phyloP scores from a whole-genome alignment of 164 flowering plant genomes.

The Litsea cubeba region DNA sequence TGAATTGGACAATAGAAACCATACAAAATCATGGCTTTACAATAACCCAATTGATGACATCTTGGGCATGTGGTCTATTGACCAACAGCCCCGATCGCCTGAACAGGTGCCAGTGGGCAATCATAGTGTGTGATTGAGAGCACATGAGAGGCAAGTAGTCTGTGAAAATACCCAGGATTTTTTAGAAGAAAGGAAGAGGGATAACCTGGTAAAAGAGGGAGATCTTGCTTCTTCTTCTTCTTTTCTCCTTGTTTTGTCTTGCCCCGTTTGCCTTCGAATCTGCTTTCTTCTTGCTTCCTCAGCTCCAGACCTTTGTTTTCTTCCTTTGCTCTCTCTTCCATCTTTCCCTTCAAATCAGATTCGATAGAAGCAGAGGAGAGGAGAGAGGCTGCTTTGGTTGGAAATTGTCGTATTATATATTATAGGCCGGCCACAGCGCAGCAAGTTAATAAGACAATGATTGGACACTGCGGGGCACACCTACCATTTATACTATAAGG shows the following conservation, averaged over 20 bases:
- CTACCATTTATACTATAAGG: too few species aligned
- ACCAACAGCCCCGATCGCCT: too few species aligned
- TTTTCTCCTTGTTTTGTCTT: background rate
- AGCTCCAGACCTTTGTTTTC: background rate
- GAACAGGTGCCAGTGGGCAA: too few species aligned
- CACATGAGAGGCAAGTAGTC: background rate
- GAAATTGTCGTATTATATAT: too few species aligned
- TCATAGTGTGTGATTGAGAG: too few species aligned
- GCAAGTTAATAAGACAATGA: background rate
- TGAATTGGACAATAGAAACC: too few species aligned
- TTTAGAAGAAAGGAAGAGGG: background rate
- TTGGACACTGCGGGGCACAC: too few species aligned
- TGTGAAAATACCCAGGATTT: background rate
- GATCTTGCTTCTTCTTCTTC: background rate
- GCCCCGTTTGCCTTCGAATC: background rate
- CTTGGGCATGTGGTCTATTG: too few species aligned
- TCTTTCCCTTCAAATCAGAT: background rate
- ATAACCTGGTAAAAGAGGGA: background rate
- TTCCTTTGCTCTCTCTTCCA: background rate
- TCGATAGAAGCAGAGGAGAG: background rate
- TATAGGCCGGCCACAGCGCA: background rate
- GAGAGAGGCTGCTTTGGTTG: background rate
- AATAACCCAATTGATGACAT: too few species aligned
- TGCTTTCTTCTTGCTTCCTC: background rate
- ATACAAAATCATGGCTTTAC: too few species aligned